These are phyloP conservation scores for Trametes maxima DNA, from an alignment of 768 basidiomycete species.

Conservation along the genomic window DNA sequence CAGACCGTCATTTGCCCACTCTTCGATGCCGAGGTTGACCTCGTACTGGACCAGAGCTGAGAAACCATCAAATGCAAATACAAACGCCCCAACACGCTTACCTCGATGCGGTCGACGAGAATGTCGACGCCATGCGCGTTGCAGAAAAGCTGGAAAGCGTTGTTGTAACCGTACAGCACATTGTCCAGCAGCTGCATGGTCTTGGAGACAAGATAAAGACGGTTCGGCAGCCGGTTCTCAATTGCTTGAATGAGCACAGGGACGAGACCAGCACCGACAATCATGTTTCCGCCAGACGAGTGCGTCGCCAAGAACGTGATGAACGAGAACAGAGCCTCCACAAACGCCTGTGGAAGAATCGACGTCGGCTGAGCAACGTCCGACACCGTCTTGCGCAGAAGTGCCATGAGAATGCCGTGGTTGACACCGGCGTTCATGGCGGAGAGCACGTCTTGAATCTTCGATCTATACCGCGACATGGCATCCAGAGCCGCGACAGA, in stretches of 20 bases:
- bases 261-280: constrained; percentile 91
- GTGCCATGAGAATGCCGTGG: constrained; percentile 91
- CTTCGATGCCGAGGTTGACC: constrained; percentile 45
- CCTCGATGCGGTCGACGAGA: constrained; percentile 87
- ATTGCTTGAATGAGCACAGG: constrained; percentile 88
- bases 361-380: constrained; percentile 72
- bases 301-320: constrained; percentile 86
- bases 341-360: constrained; percentile 68
- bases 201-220: constrained; percentile 81
- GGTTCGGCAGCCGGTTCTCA: constrained; percentile 69
- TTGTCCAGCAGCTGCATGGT: constrained; percentile 92
- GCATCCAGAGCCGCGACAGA: constrained; percentile 92
- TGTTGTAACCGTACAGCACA: constrained; percentile 86
- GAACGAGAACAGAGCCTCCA: constrained; percentile 85
- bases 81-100: constrained; percentile 41
- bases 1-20: constrained; percentile 48
- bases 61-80: constrained; percentile 21
- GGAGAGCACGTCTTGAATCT: constrained; percentile 83
- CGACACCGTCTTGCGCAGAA: constrained; percentile 78
- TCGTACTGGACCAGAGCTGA: constrained; percentile 30
- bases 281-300: constrained; percentile 86
- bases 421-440: constrained; percentile 95
- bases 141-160: constrained; percentile 86
- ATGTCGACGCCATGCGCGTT: constrained; percentile 81
- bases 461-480: constrained; percentile 79